These are phyloP conservation scores for Debaryomyces sp. DNA, from an alignment of 1,139 yeast genomes.

Conservation along the genomic window DNA sequence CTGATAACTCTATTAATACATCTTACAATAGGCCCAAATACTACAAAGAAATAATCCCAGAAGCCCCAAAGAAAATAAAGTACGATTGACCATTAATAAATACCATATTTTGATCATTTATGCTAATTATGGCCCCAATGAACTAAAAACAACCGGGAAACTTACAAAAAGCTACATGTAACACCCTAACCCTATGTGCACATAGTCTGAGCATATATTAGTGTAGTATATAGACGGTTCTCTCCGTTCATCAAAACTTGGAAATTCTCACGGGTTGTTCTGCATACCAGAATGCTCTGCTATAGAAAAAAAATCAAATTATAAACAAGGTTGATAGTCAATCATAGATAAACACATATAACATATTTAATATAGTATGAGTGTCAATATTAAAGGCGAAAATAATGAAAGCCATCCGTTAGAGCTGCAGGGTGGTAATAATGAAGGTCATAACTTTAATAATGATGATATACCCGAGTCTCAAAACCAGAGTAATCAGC, in stretches of 20 bases:
- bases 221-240: background rate
- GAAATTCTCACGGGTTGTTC: background rate
- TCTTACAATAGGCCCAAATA: too few relatives aligned
- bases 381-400: background rate
- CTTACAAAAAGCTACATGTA: background rate
- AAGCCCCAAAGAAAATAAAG: too few relatives aligned
- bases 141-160: background rate
- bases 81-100: too few relatives aligned
- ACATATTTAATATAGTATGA: background rate
- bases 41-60: too few relatives aligned
- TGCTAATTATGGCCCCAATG: background rate
- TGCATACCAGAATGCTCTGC: conserved; percentile 4
- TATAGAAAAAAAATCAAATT: conserved; percentile 2
- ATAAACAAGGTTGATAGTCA: background rate
- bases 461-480: conserved; percentile 9
- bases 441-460: background rate
- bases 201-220: background rate
- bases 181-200: background rate
- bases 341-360: background rate
- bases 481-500: conserved; percentile 3
- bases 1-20: too few relatives aligned
- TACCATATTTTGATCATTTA: background rate
- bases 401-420: background rate
- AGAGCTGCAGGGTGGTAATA: background rate
- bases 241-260: background rate